phyloP scores from a whole-genome alignment of 2,329 filamentous ascomycete genomes.

The Neofusicoccum parvum region DNA sequence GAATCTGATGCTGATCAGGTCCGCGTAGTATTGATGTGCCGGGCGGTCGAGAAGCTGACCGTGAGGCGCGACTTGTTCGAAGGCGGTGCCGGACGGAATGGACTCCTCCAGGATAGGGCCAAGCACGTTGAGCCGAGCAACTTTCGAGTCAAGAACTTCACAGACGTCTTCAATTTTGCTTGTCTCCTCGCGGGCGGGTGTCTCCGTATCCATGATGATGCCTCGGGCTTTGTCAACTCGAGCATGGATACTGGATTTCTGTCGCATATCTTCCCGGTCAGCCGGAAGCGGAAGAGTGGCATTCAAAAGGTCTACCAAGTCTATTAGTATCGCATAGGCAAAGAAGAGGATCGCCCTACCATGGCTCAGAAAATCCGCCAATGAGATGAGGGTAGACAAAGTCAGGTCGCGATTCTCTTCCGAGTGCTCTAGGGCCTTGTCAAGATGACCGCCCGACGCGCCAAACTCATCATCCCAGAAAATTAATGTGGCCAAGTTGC shows the following conservation, averaged over 20 bases:
- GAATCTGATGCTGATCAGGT: conserved; percentile 26
- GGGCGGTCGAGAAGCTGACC: conserved; percentile 10
- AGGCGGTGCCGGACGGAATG: not conserved
- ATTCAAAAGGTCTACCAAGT: not conserved
- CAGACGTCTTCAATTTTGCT: not conserved
- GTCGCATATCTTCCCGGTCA: conserved; percentile 3
- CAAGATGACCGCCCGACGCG: conserved; percentile 15
- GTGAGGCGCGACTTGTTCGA: conserved; percentile 8
- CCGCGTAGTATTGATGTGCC: conserved; percentile 28
- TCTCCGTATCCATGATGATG: not conserved
- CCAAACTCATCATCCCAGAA: conserved; percentile 21
- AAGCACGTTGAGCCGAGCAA: conserved; percentile 18
- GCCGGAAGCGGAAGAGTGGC: not conserved
- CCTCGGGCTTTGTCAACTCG: not conserved
- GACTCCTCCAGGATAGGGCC: conserved; percentile 18
- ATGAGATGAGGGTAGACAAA: conserved; percentile 13
- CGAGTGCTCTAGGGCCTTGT: conserved; percentile 14
- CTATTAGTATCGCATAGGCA: not conserved
- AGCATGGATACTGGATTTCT: not conserved
- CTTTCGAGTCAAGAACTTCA: not conserved
- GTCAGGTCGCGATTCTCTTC: conserved; percentile 17
- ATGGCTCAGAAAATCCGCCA: conserved; percentile 14
- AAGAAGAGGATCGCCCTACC: not conserved
- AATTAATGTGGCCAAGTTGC: conserved; percentile 6
- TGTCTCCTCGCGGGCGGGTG: not conserved